These are phyloP conservation scores for Candida parachauliodes DNA, from an alignment of 805 yeast species.

Conservation along the genomic window DNA sequence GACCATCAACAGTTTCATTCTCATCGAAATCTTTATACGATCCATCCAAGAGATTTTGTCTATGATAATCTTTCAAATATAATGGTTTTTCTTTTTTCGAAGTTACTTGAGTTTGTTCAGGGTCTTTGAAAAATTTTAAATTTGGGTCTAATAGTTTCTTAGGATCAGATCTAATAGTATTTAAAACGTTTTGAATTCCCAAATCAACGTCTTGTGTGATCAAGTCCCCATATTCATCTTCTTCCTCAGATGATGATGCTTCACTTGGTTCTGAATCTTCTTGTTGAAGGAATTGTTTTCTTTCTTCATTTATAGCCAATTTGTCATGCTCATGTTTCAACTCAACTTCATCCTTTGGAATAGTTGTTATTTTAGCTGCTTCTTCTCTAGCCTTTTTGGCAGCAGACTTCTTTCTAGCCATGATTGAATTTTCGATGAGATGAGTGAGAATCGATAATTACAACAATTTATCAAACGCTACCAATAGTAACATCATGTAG, in stretches of 20 bases:
- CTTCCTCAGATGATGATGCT: conserved; percentile 50
- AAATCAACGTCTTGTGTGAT: conserved; percentile 81
- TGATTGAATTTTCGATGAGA: conserved; percentile 18
- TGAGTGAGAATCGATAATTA: background rate
- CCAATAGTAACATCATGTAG: too few relatives aligned
- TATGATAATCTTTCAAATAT: conserved; percentile 87
- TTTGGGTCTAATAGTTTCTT: conserved; percentile 61
- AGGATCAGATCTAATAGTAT: conserved; percentile 68
- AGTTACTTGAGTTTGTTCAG: conserved; percentile 30
- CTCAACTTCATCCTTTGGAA: conserved; percentile 1
- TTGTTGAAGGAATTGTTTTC: conserved; percentile 13
- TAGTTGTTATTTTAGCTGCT: conserved; percentile 19
- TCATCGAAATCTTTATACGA: conserved; percentile 51
- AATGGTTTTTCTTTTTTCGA: conserved; percentile 52
- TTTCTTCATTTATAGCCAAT: conserved; percentile 1
- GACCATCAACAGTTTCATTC: conserved; percentile 43
- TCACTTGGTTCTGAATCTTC: conserved; percentile 40
- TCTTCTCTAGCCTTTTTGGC: conserved; percentile 63
- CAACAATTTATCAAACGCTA: too few relatives aligned
- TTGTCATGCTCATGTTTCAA: conserved; percentile 1
- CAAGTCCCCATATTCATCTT: conserved; percentile 88
- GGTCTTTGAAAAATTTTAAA: conserved; percentile 70
- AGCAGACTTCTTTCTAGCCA: conserved; percentile 89
- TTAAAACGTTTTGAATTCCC: conserved; percentile 69
- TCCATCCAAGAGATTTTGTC: conserved; percentile 75